A percentile compares a stretch with the other conserved stretches of the same genome.
These are phyloP conservation scores for Podospora pseudopauciseta DNA, from an alignment of 495 filamentous ascomycete genomes.

Conservation along the genomic window DNA sequence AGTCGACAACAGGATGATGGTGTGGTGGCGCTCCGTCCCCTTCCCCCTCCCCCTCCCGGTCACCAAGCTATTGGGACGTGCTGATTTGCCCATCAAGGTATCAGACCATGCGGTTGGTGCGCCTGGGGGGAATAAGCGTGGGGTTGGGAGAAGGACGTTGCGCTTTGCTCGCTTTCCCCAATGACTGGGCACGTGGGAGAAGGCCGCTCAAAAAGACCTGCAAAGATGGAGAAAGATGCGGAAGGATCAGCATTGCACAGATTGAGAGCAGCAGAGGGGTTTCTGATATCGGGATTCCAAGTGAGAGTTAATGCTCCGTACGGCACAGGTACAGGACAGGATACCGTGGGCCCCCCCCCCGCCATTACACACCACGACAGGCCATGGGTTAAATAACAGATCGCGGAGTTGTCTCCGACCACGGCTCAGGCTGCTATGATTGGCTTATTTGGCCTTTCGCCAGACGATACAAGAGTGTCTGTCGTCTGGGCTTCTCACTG, in stretches of 20 bases:
- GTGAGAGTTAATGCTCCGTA: no score
- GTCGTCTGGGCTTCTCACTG: not conserved
- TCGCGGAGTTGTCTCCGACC: not conserved
- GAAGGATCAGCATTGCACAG: not conserved
- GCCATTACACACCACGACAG: not conserved
- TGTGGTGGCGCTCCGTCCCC: not conserved
- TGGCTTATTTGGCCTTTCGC: not conserved
- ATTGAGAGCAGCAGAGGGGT: not conserved
- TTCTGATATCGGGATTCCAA: no score
- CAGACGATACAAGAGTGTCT: not conserved
- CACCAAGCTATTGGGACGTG: not conserved
- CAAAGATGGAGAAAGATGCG: no score
- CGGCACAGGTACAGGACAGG: no score
- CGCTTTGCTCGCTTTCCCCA: not conserved
- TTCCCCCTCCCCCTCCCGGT: no score
- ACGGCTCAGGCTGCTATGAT: not conserved
- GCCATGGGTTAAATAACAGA: not conserved
- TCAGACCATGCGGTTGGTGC: not conserved
- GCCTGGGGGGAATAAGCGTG: not conserved
- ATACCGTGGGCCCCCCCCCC: no score
- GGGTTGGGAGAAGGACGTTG: not conserved
- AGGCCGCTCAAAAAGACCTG: not conserved
- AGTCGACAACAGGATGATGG: not conserved
- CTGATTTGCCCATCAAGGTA: not conserved
- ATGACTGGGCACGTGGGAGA: not conserved